Conservation (phyloP, 148 eudicot species). For the Nepenthes mirabilis region DNA sequence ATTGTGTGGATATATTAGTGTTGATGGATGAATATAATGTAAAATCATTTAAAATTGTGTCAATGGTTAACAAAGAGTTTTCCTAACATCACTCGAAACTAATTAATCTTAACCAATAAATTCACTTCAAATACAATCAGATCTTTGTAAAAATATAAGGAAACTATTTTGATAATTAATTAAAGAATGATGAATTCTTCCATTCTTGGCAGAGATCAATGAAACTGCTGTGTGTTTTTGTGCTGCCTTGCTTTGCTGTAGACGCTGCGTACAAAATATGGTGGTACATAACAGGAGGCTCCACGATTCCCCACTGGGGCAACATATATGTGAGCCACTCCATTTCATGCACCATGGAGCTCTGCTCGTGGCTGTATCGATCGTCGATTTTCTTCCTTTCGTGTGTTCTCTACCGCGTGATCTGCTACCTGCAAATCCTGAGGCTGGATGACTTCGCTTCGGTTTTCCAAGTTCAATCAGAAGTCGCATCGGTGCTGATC, state of each 20-base stretch:
- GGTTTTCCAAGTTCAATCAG: conserved; percentile 56
- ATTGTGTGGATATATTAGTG: too few species aligned
- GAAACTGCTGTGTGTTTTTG: conserved; percentile 52
- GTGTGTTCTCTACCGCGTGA: conserved; percentile 63
- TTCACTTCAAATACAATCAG: too few species aligned
- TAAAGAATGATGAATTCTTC: background rate
- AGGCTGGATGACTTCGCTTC: conserved; percentile 69
- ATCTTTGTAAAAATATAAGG: too few species aligned
- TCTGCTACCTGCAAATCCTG: conserved; percentile 74
- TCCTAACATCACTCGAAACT: too few species aligned
- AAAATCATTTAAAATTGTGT: too few species aligned
- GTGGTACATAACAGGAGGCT: conserved; percentile 82
- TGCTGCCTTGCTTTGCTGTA: conserved; percentile 53
- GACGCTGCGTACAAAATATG: conserved; percentile 68
- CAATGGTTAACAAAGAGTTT: too few species aligned
- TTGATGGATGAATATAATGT: too few species aligned
- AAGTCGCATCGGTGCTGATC: conserved; percentile 45
- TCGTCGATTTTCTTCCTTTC: conserved; percentile 62
- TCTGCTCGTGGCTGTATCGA: conserved; percentile 76
- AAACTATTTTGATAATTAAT: background rate
- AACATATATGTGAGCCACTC: conserved; percentile 37
- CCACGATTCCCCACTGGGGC: conserved; percentile 39
- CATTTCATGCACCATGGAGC: conserved; percentile 44
- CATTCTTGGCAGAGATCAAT: conserved; percentile 53
- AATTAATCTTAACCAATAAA: too few species aligned